Conservation (phyloP, 1,139 yeast species). For the Blastobotrys buckinghamii region DNA sequence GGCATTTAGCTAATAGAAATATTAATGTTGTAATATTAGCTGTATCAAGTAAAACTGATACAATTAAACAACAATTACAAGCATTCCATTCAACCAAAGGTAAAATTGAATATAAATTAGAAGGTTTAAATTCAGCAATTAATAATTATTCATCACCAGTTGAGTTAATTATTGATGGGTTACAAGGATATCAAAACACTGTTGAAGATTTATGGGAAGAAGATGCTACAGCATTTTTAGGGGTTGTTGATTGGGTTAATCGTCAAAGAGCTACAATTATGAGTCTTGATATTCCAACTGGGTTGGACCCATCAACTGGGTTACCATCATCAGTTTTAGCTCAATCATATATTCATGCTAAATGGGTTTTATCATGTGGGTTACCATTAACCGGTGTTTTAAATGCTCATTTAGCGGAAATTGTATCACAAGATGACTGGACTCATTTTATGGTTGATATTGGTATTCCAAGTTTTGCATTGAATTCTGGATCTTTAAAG, state of each 20-base stretch:
- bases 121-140: slow-evolving; percentile 34
- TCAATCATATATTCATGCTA: slow-evolving; percentile 32
- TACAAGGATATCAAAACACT: slow-evolving; percentile 76
- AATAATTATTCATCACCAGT: slow-evolving; percentile 58
- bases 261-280: slow-evolving; percentile 47
- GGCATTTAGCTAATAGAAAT: slow-evolving; percentile 73
- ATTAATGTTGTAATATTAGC: slow-evolving; percentile 59
- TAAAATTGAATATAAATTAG: slow-evolving; percentile 38
- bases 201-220: slow-evolving; percentile 47
- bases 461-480: slow-evolving; percentile 51
- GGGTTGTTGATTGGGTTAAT: slow-evolving; percentile 61
- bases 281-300: slow-evolving; percentile 79
- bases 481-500: slow-evolving; percentile 36
- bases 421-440: slow-evolving; percentile 40
- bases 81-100: slow-evolving; percentile 55
- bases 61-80: slow-evolving; percentile 42
- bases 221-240: slow-evolving; percentile 41
- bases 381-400: slow-evolving; percentile 64
- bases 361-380: slow-evolving; percentile 65
- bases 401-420: slow-evolving; percentile 49
- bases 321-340: slow-evolving; percentile 25
- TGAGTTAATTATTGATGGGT: slow-evolving; percentile 72
- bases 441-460: slow-evolving; percentile 63
- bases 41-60: slow-evolving; percentile 30
- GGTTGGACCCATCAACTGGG: slow-evolving; percentile 83